These are phyloP conservation scores for Hymenochaete sp. DNA, from an alignment of 1,284 basidiomycete genomes.

Conservation along the genomic window DNA sequence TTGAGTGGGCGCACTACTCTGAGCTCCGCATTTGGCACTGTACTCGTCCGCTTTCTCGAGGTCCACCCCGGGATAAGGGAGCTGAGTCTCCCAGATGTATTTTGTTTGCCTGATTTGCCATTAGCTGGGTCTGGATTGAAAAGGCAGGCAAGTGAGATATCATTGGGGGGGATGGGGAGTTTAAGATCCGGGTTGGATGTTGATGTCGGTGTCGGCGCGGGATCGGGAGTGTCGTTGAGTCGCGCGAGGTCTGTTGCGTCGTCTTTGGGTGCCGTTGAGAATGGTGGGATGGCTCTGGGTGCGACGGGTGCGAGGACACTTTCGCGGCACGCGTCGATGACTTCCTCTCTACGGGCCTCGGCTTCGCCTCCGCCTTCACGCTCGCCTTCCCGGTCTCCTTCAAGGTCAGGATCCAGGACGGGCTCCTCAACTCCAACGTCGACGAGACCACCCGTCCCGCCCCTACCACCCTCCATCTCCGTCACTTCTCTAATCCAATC, in stretches of 20 bases:
- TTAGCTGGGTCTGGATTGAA: too few species aligned
- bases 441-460: constrained; percentile 12
- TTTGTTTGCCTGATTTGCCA: constrained; percentile 10
- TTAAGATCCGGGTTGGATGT: too few species aligned
- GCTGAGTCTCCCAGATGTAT: constrained; percentile 16
- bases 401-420: too few species aligned
- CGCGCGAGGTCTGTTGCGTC: too few species aligned
- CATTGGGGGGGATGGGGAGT: too few species aligned
- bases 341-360: too few species aligned
- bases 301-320: too few species aligned
- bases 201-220: too few species aligned
- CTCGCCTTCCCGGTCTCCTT: constrained; percentile 9
- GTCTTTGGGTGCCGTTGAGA: too few species aligned
- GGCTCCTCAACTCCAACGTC: neutral
- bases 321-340: neutral
- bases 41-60: constrained; percentile 13
- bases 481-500: neutral
- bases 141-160: too few species aligned
- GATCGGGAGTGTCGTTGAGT: too few species aligned
- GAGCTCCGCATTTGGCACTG: constrained; percentile 8
- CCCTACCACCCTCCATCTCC: constrained; percentile 4
- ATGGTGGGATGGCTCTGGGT: too few species aligned
- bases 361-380: constrained; percentile 4
- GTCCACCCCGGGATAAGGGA: constrained; percentile 8
- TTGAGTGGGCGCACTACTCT: constrained; percentile 13